Percentiles rank a stretch among this genome's conserved stretches.
phyloP scores from a whole-genome alignment of 768 basidiomycete species.

The Ephemerocybe angulata region DNA sequence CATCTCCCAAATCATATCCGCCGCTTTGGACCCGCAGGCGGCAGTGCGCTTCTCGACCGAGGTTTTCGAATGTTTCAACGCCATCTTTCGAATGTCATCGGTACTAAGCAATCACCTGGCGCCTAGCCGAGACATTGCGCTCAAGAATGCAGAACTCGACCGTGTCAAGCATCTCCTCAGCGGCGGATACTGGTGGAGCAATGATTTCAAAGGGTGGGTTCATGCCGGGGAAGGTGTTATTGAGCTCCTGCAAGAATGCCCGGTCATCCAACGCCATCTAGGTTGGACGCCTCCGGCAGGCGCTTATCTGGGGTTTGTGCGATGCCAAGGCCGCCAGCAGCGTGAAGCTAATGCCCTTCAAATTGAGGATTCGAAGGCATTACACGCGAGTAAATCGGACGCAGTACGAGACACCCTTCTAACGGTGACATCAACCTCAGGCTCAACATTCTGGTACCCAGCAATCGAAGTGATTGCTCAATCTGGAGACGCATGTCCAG shows the following conservation, averaged over 20 bases:
- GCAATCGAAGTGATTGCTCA: neutral
- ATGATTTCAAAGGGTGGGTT: slow-evolving; percentile 11
- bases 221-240: neutral
- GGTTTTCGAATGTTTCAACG: slow-evolving; percentile 39
- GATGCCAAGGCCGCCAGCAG: neutral
- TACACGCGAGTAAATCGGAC: neutral
- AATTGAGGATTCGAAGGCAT: neutral
- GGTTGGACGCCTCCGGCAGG: neutral
- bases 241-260: neutral
- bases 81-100: slow-evolving; percentile 37
- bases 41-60: slow-evolving; percentile 31
- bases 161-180: slow-evolving; percentile 26
- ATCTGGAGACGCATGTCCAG: neutral
- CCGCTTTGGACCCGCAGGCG: slow-evolving; percentile 36
- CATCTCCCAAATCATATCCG: slow-evolving; percentile 33
- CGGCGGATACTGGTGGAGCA: slow-evolving; percentile 28
- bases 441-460: neutral
- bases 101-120: slow-evolving; percentile 40
- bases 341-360: neutral
- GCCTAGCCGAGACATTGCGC: slow-evolving; percentile 40
- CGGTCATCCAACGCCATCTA: neutral
- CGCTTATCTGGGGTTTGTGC: neutral
- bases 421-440: neutral
- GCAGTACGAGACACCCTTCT: no score
- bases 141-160: slow-evolving; percentile 27